Percentiles rank a stretch among this genome's conserved stretches.
These are phyloP conservation scores for Fagopyrum tataricum DNA, from an alignment of 148 eudicot species.

Conservation along the genomic window DNA sequence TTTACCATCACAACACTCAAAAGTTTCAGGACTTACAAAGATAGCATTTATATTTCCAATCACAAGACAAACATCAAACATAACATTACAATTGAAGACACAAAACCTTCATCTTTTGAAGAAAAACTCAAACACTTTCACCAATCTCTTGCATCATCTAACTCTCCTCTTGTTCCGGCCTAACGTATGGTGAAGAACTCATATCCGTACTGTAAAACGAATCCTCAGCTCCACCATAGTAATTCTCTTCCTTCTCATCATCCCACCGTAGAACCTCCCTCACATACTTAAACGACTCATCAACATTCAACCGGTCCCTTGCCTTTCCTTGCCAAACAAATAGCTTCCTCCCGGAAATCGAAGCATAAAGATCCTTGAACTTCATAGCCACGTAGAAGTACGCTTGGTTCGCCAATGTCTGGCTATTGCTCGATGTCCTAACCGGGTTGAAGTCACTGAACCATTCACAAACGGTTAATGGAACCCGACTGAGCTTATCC, in stretches of 20 bases:
- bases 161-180: conserved; percentile 27
- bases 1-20: not conserved
- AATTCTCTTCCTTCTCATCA: conserved; percentile 75
- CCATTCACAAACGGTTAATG: conserved; percentile 73
- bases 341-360: conserved; percentile 76
- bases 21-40: not conserved
- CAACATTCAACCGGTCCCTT: conserved; percentile 63
- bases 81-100: conserved; percentile 5
- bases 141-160: not conserved
- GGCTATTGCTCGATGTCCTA: conserved; percentile 58
- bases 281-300: conserved; percentile 78
- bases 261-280: conserved; percentile 98
- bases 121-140: not conserved
- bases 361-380: conserved; percentile 85
- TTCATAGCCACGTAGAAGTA: conserved; percentile 91
- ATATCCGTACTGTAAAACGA: conserved; percentile 93
- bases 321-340: conserved; percentile 94
- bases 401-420: conserved; percentile 84
- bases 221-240: conserved; percentile 55
- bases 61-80: conserved; percentile 5
- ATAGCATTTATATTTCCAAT: not conserved
- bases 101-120: not conserved
- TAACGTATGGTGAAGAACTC: conserved; percentile 71
- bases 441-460: conserved; percentile 77
- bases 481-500: conserved; percentile 60